Evolutionary conservation across 2,329 filamentous ascomycete genomes (phyloP).

Genomic region (Diaporthe ampelina): DNA sequence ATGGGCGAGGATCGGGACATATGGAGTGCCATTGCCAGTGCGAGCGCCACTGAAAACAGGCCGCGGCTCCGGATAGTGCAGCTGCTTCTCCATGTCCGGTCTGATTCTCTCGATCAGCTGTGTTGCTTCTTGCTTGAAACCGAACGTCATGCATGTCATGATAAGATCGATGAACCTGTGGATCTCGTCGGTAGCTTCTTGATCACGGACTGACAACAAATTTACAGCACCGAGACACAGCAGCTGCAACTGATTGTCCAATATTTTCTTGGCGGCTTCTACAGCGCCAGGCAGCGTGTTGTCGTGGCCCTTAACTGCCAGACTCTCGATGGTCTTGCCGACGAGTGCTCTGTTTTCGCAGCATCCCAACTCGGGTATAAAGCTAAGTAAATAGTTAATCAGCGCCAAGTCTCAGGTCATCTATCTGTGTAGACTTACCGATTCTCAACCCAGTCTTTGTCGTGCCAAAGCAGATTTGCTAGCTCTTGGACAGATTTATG

Average conservation of each 20-base stretch:
- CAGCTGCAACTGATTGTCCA: neutral
- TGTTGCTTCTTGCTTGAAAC: neutral
- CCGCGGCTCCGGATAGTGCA: neutral
- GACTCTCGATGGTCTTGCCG: neutral
- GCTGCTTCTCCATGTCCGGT: neutral
- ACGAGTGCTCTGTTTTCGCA: neutral
- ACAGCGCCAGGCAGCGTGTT: neutral
- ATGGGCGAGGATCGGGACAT: neutral
- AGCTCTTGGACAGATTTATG: neutral
- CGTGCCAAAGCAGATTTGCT: neutral
- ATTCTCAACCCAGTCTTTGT: conserved; percentile 16
- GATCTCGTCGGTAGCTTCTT: neutral
- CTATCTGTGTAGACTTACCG: neutral
- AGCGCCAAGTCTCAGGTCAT: neutral
- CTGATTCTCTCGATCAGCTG: neutral
- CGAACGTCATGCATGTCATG: neutral
- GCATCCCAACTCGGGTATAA: neutral
- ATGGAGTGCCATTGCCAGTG: neutral
- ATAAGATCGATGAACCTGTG: neutral
- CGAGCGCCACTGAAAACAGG: too few species aligned
- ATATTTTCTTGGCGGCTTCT: neutral
- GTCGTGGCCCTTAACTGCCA: neutral
- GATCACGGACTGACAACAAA: neutral
- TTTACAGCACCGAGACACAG: conserved; percentile 7
- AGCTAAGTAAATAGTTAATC: neutral